Evolutionary conservation across 768 basidiomycete genomes (phyloP), one percentile per base, ranked within the genome.

Genomic region (Phlebiopsis gigantea): DNA sequence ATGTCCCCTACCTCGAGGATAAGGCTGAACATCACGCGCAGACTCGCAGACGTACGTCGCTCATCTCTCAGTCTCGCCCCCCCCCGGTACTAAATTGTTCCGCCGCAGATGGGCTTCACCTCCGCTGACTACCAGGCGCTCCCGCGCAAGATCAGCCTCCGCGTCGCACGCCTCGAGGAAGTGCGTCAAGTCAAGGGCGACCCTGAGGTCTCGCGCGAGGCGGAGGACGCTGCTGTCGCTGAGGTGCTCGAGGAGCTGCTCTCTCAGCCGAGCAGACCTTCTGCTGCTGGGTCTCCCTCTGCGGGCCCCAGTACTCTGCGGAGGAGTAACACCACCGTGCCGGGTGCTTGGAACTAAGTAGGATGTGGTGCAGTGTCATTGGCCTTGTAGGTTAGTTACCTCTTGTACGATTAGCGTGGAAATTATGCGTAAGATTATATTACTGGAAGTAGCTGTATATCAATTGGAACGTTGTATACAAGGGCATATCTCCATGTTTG

Each of bases 11-110:
- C 31, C 14, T 26, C 24, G 4, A 29, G 45, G 28, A 55, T 64
- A 1, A 53, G 53, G 4, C 69, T 73, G 50, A 75, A 82, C 46
- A 82, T 88, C 61, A 77, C 74, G 55, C 79, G 69, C 62, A 79
- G 82, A 62, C 72, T 90, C 15, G 78, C 79, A 53, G 88, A 87
- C 65, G 87, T 89, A 68, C 50, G 83, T 77, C n/a, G 12, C 17
- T 44, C 26, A 26, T 30, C n/a, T 31, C 55, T 42, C n/a, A n/a
- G n/a, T n/a, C 46, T 46, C 48, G 26, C 50, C 29, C 5, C 24
- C 30, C 50, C 42, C 24, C n/a, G n/a, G n/a, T n/a, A n/a, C n/a
- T n/a, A n/a, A 71, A 46, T 74, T 76, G 17, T n/a, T 29, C 9
- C 15, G 19, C 10, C 14, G 8, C 34, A 51, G 50, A 51, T 51